These are phyloP conservation scores for Dothideomycetes sp. DNA, from an alignment of 2,329 filamentous ascomycete species.

Conservation along the genomic window DNA sequence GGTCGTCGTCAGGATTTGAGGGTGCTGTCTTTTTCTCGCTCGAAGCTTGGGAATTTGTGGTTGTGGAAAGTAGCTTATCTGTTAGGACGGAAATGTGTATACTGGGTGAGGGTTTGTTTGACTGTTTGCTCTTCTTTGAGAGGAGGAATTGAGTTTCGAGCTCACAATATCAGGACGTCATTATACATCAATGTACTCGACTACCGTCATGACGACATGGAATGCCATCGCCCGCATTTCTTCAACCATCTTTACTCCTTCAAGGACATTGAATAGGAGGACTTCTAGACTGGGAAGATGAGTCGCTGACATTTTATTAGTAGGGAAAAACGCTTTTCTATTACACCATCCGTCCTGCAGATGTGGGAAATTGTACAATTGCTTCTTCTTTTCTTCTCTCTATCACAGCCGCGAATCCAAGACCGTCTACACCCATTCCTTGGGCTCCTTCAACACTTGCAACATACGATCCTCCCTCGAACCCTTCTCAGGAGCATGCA, in stretches of 20 bases:
- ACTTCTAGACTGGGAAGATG: too few relatives aligned
- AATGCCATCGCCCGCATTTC: background rate
- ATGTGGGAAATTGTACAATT: constrained; percentile 5
- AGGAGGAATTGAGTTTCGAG: too few relatives aligned
- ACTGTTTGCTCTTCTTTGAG: too few relatives aligned
- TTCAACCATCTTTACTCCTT: too few relatives aligned
- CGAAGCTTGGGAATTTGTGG: too few relatives aligned
- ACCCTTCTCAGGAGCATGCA: constrained; percentile 72
- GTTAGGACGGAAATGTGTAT: background rate
- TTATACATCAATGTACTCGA: background rate
- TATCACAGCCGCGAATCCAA: background rate
- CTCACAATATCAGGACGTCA: background rate
- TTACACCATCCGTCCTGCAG: constrained; percentile 8
- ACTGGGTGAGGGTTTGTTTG: background rate
- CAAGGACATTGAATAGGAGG: too few relatives aligned
- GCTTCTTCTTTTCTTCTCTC: background rate
- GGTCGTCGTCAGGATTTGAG: too few relatives aligned
- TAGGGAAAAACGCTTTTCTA: background rate
- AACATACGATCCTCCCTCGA: constrained; percentile 72
- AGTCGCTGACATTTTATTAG: too few relatives aligned
- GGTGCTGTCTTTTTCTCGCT: too few relatives aligned
- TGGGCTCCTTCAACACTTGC: constrained; percentile 55
- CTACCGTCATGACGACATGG: constrained; percentile 11
- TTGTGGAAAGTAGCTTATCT: too few relatives aligned
- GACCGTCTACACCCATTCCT: constrained; percentile 47